Evolutionary conservation across 2,329 filamentous ascomycete genomes (phyloP).

Genomic region (Sordariomycetes sp.): DNA sequence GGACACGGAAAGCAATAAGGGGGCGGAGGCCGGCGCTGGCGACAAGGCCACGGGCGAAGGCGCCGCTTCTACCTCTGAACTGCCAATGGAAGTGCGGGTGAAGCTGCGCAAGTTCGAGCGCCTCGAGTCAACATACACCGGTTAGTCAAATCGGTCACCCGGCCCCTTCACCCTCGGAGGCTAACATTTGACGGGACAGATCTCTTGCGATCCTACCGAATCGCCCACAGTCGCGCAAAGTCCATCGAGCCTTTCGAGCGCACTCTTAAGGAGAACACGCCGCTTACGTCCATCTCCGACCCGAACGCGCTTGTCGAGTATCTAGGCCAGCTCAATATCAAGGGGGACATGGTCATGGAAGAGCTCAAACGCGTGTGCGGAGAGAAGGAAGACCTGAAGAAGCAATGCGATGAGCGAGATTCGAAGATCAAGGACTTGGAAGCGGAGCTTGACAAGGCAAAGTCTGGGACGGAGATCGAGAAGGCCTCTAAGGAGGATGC

Average conservation of each 20-base stretch:
- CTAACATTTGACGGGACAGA: neutral
- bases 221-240: conserved; percentile 77
- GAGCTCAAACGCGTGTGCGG: conserved; percentile 79
- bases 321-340: conserved; percentile 73
- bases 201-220: conserved; percentile 79
- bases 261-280: conserved; percentile 82
- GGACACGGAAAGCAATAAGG: conserved; percentile 12
- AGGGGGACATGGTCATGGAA: conserved; percentile 86
- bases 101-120: conserved; percentile 83
- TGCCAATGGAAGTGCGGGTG: conserved; percentile 63
- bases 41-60: conserved; percentile 1
- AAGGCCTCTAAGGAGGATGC: conserved; percentile 12
- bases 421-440: conserved; percentile 27
- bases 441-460: conserved; percentile 34
- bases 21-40: conserved; percentile 8
- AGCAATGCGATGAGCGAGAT: conserved; percentile 47
- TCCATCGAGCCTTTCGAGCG: conserved; percentile 91
- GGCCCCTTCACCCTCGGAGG: neutral
- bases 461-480: conserved; percentile 16
- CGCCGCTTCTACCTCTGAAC: conserved; percentile 28
- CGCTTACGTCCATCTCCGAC: conserved; percentile 78
- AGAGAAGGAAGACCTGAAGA: conserved; percentile 72
- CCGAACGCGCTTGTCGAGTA: conserved; percentile 81
- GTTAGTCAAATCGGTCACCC: conserved; percentile 31
- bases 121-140: conserved; percentile 76